Evolutionary conservation across 768 basidiomycete species (phyloP), one percentile per base, ranked within the genome.

Genomic region (Tylopilus subfusipes): DNA sequence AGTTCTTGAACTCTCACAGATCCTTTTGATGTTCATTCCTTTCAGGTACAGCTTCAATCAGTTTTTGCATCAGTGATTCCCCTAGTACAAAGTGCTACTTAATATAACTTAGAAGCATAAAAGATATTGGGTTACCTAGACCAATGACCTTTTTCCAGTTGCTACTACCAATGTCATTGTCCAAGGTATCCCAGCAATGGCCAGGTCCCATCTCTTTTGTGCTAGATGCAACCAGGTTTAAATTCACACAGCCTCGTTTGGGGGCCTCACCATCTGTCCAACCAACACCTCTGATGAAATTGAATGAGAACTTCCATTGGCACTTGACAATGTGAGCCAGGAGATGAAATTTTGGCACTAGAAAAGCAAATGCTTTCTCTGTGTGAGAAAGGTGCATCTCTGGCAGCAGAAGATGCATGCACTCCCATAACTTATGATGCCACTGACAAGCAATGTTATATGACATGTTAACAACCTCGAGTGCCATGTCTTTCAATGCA

Each of bases 321-420:
- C 75, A 76, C 5, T 54, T 19, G 0, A 58, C 29, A 1, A 62
- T 59, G 44, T 79, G 77, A 0, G 61, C 70, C 2, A 64, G 61
- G 16, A 76, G 62, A 22, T 79, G 78, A 50, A 74, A 75, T 38
- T 72, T 71, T 0, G 74, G 77, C 4, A 78, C 55, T 3, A 70
- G 38, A 9, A 48, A 8, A 2, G 21, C 34, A 21, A 34, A 4
- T 14, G 1, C 3, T 13, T 16, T 34, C 2, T 34, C 33, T 14
- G 3, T 2, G 16, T 34, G 6, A 34, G 33, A 14, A 4, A 34
- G 6, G 1, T 16, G 33, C 14, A 34, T 13, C n/a, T n/a, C n/a
- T n/a, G n/a, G n/a, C n/a, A n/a, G n/a, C n/a, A 6, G 33, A 13
- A 16, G n/a, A 8, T n/a, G 47, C 52, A 61, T 61, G 2, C 34